Conservation (phyloP, 1,139 yeast species). For the Casaregolazyma lundiana region DNA sequence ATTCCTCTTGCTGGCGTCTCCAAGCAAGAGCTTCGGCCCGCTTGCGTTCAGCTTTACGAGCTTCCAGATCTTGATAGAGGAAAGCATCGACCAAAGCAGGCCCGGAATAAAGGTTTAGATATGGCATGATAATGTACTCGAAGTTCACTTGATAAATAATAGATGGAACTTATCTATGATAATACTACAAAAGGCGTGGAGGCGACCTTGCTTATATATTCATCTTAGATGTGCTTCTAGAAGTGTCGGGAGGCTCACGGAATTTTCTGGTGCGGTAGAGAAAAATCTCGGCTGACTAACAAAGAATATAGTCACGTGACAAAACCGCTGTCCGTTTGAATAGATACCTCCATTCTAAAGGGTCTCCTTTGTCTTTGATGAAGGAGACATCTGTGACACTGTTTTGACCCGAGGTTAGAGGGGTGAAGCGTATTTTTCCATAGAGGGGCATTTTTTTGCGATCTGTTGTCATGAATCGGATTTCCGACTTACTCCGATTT, state of each 20-base stretch:
- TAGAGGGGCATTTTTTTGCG: conserved; percentile 42
- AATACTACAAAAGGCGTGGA: conserved; percentile 6
- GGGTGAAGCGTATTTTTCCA: conserved; percentile 45
- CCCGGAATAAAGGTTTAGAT: background rate
- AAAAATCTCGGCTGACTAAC: background rate
- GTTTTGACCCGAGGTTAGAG: conserved; percentile 25
- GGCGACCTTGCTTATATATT: background rate
- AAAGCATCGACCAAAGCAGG: conserved; percentile 5
- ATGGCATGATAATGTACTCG: conserved; percentile 1
- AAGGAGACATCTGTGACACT: conserved; percentile 41
- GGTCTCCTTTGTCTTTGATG: conserved; percentile 54
- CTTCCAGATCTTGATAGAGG: conserved; percentile 10
- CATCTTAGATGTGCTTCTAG: background rate
- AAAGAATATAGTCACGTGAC: conserved; percentile 46
- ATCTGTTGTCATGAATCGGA: conserved; percentile 44
- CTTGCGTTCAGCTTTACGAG: conserved; percentile 7
- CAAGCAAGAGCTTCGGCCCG: conserved; percentile 9
- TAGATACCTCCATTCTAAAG: conserved; percentile 62
- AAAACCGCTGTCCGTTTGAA: conserved; percentile 50
- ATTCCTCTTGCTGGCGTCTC: conserved; percentile 8
- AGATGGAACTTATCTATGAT: background rate
- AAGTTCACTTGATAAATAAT: background rate
- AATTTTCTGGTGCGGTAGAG: background rate
- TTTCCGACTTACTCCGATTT: conserved; percentile 22
- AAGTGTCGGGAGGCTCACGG: background rate